A percentile compares a stretch with the other conserved stretches of the same genome.
Conservation (phyloP, 331 rosid species). For the Arachis monticola region DNA sequence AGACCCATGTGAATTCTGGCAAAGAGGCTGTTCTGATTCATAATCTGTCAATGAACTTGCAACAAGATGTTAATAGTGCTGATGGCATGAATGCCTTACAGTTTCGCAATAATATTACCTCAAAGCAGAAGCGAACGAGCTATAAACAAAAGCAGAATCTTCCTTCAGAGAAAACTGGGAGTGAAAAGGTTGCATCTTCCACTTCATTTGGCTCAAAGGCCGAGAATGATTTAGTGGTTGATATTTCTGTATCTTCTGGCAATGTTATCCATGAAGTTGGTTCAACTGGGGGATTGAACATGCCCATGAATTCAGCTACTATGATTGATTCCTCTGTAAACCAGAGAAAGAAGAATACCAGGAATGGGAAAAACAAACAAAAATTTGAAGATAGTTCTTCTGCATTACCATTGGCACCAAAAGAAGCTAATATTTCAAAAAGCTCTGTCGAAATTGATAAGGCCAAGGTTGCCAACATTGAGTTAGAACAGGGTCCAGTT, state of each 20-base stretch:
- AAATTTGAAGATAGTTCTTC: conserved; percentile 59
- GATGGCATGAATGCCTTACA: conserved; percentile 49
- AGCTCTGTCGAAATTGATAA: conserved; percentile 55
- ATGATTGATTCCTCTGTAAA: conserved; percentile 51
- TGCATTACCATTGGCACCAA: conserved; percentile 47
- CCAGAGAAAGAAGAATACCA: conserved; percentile 68
- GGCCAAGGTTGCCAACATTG: conserved; percentile 55
- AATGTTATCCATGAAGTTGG: conserved; percentile 40
- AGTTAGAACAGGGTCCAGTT: conserved; percentile 52
- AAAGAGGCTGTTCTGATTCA: conserved; percentile 51
- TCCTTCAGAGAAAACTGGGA: conserved; percentile 48
- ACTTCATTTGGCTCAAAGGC: conserved; percentile 40
- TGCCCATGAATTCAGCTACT: conserved; percentile 45
- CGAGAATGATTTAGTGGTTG: conserved; percentile 45
- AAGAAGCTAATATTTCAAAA: conserved; percentile 51
- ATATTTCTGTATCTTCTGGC: conserved; percentile 47
- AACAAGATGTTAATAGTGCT: conserved; percentile 52
- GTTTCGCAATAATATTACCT: conserved; percentile 52
- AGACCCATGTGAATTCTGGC: conserved; percentile 39
- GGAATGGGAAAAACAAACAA: conserved; percentile 72
- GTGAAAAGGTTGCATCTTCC: conserved; percentile 52
- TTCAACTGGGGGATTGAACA: conserved; percentile 42
- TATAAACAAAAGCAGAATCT: conserved; percentile 64
- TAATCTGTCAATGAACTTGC: conserved; percentile 48
- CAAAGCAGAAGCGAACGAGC: conserved; percentile 64